A percentile compares a stretch with the other conserved stretches of the same genome.
Conservation (phyloP, 1,284 basidiomycete species). For the Ganoderma boninense region DNA sequence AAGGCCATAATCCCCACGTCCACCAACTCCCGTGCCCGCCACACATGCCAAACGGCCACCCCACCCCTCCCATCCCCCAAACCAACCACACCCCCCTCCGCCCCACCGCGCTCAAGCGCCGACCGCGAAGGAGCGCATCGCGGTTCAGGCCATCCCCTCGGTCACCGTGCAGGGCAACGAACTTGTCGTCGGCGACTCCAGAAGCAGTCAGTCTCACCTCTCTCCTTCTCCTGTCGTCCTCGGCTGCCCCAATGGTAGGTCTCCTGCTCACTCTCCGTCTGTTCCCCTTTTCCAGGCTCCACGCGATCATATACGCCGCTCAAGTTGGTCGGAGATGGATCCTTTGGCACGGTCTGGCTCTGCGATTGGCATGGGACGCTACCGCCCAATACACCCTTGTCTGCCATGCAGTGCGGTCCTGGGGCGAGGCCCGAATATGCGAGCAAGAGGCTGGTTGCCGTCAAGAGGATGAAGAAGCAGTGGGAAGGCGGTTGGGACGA, state of each 20-base stretch:
- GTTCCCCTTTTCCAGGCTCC: constrained; percentile 42
- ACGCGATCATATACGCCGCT: constrained; percentile 61
- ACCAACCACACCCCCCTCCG: constrained; percentile 36
- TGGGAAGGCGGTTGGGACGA: constrained; percentile 99
- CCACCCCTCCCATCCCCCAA: constrained; percentile 37
- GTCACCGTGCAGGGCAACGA: constrained; percentile 71
- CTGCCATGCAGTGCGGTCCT: constrained; percentile 91
- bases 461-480: constrained; percentile 98
- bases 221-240: constrained; percentile 27
- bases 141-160: constrained; percentile 75
- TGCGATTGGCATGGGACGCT: constrained; percentile 99
- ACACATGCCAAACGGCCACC: constrained; percentile 43
- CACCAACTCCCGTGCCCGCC: constrained; percentile 38
- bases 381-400: constrained; percentile 86
- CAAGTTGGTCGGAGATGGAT: constrained; percentile 95
- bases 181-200: constrained; percentile 74
- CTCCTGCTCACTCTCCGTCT: constrained; percentile 23
- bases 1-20: constrained; percentile 50
- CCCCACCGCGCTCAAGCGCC: constrained; percentile 35
- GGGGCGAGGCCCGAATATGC: constrained; percentile 93
- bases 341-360: constrained; percentile 97
- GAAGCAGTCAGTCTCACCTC: constrained; percentile 63
- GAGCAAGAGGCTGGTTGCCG: constrained; percentile 94
- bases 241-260: constrained; percentile 18
- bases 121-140: constrained; percentile 63